phyloP scores from a whole-genome alignment of 768 basidiomycete species.

The Leccinellum albellum region DNA sequence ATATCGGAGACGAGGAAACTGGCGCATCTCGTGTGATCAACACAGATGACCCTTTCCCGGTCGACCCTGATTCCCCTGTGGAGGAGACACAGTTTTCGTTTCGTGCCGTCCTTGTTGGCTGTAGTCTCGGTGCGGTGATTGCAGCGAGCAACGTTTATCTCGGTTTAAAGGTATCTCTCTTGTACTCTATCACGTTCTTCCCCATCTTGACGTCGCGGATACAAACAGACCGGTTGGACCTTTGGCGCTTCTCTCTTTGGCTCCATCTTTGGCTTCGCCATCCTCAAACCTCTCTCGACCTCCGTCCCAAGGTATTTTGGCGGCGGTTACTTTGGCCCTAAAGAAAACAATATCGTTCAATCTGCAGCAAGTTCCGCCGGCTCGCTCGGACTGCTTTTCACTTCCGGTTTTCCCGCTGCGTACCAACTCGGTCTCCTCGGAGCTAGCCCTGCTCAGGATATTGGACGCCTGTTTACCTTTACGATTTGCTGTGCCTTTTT shows the following conservation, averaged over 20 bases:
- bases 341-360: slow-evolving; percentile 44
- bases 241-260: slow-evolving; percentile 64
- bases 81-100: slow-evolving; percentile 49
- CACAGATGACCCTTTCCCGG: slow-evolving; percentile 46
- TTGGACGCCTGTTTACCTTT: slow-evolving; percentile 54
- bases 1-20: neutral
- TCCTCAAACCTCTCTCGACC: slow-evolving; percentile 53
- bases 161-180: slow-evolving; percentile 44
- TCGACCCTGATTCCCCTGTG: slow-evolving; percentile 41
- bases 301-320: slow-evolving; percentile 41
- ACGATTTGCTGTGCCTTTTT: slow-evolving; percentile 55
- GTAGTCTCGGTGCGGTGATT: slow-evolving; percentile 50
- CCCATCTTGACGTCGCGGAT: neutral
- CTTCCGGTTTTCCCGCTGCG: slow-evolving; percentile 58
- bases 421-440: slow-evolving; percentile 51
- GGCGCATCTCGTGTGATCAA: slow-evolving; percentile 11
- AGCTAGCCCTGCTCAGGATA: slow-evolving; percentile 44
- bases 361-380: slow-evolving; percentile 42
- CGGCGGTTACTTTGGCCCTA: slow-evolving; percentile 59
- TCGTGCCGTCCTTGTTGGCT: slow-evolving; percentile 50
- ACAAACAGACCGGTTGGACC: slow-evolving; percentile 52
- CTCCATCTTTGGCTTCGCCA: slow-evolving; percentile 39
- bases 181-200: neutral
- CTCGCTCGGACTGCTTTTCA: slow-evolving; percentile 56
- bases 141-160: slow-evolving; percentile 65